Conservation (phyloP, 2,329 filamentous ascomycete genomes). For the Trichophyton simii region DNA sequence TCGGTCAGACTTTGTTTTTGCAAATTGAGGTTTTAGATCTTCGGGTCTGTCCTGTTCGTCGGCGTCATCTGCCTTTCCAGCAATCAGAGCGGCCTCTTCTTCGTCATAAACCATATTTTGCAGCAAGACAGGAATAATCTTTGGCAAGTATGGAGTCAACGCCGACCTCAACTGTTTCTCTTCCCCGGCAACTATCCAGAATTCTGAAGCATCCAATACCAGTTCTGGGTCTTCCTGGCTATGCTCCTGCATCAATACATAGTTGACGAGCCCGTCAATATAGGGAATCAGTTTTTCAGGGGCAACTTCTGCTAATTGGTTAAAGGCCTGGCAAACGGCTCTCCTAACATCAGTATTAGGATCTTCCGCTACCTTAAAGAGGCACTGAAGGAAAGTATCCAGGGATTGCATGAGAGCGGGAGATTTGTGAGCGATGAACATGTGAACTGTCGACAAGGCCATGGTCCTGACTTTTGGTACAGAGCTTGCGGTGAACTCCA, state of each 20-base stretch:
- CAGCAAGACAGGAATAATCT: constrained; percentile 80
- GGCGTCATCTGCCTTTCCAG: constrained; percentile 75
- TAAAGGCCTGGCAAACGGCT: constrained; percentile 86
- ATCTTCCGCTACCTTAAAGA: constrained; percentile 73
- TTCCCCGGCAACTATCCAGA: constrained; percentile 90
- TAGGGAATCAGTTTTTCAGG: constrained; percentile 86
- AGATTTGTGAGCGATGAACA: constrained; percentile 77
- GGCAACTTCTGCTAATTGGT: constrained; percentile 78
- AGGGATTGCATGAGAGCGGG: constrained; percentile 69
- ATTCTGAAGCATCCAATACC: constrained; percentile 88
- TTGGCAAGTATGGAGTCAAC: constrained; percentile 63
- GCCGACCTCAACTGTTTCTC: constrained; percentile 66
- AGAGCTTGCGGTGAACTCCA: constrained; percentile 69
- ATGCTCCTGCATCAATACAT: constrained; percentile 81
- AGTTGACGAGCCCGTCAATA: constrained; percentile 76
- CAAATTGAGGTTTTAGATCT: constrained; percentile 87
- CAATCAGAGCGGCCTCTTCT: constrained; percentile 77
- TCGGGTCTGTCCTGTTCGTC: constrained; percentile 80
- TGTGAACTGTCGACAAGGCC: constrained; percentile 74
- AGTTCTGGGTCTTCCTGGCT: constrained; percentile 72
- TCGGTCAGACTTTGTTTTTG: constrained; percentile 53
- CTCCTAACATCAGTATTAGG: constrained; percentile 68
- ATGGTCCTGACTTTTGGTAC: constrained; percentile 65
- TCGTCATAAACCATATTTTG: constrained; percentile 94
- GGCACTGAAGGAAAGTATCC: constrained; percentile 65